Conservation (phyloP, 768 basidiomycete genomes). For the Collybiopsis confluens region DNA sequence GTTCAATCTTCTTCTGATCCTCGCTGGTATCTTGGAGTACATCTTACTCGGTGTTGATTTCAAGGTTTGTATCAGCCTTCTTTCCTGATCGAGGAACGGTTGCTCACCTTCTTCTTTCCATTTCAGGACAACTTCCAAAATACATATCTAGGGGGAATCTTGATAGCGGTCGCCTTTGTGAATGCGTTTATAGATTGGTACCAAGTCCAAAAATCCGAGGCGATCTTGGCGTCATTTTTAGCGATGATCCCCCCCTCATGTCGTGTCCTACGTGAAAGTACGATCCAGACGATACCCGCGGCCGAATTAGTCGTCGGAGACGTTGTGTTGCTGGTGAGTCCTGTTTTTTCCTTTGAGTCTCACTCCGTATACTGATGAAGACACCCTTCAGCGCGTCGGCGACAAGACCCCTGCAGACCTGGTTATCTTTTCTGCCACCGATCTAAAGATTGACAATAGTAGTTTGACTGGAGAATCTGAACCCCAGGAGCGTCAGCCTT, state of each 20-base stretch:
- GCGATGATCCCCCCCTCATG: constrained; percentile 73
- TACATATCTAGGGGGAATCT: constrained; percentile 66
- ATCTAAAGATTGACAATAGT: constrained; percentile 69
- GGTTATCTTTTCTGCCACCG: constrained; percentile 52
- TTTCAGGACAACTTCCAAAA: constrained; percentile 54
- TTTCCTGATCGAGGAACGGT: neutral
- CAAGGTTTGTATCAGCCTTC: constrained; percentile 33
- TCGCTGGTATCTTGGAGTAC: constrained; percentile 65
- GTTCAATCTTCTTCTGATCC: constrained; percentile 66
- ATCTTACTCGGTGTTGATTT: constrained; percentile 59
- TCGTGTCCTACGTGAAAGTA: constrained; percentile 56
- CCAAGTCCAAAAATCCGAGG: constrained; percentile 71
- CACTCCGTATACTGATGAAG: neutral
- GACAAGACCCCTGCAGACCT: constrained; percentile 73
- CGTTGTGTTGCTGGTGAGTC: constrained; percentile 53
- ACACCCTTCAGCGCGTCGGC: constrained; percentile 45
- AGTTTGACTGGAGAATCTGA: constrained; percentile 70
- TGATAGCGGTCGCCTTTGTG: constrained; percentile 63
- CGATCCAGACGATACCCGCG: constrained; percentile 52
- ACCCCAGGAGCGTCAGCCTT: constrained; percentile 54
- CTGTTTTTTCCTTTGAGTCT: neutral
- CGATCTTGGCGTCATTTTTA: constrained; percentile 66
- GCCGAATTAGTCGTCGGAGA: constrained; percentile 65
- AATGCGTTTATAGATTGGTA: constrained; percentile 70
- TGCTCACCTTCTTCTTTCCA: constrained; percentile 13